These are phyloP conservation scores for Yarrowia hollandica DNA, from an alignment of 805 yeast genomes.

Conservation along the genomic window DNA sequence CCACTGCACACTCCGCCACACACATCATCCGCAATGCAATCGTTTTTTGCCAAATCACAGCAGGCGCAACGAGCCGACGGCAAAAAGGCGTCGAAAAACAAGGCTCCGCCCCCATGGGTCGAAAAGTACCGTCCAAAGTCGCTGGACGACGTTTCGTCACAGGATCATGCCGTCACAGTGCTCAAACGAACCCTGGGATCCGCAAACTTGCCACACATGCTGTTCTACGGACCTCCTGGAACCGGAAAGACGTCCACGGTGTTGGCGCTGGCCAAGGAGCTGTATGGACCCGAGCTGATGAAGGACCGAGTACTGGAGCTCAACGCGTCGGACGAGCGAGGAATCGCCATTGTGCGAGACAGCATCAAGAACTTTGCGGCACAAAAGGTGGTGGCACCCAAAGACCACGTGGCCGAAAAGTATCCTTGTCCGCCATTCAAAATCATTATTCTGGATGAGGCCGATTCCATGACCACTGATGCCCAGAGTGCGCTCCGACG, in stretches of 20 bases:
- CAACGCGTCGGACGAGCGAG: slow-evolving; percentile 97
- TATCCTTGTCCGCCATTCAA: slow-evolving; percentile 98
- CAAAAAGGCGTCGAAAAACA: slow-evolving; percentile 7
- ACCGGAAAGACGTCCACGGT: slow-evolving; percentile 91
- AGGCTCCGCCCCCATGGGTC: slow-evolving; percentile 27
- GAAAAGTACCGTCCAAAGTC: slow-evolving; percentile 66
- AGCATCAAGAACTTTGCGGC: slow-evolving; percentile 95
- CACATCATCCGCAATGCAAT: neutral
- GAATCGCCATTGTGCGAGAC: slow-evolving; percentile 96
- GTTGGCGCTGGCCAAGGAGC: slow-evolving; percentile 80
- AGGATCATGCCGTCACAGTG: slow-evolving; percentile 83
- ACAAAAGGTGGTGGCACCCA: slow-evolving; percentile 76
- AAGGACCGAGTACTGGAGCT: slow-evolving; percentile 89
- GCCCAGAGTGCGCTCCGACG: slow-evolving; percentile 96
- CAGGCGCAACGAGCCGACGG: slow-evolving; percentile 15
- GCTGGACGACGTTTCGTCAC: slow-evolving; percentile 86
- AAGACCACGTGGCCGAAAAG: slow-evolving; percentile 60
- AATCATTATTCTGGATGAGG: slow-evolving; percentile 87
- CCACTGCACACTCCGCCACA: neutral
- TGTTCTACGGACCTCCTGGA: slow-evolving; percentile 95
- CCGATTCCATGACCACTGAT: slow-evolving; percentile 84
- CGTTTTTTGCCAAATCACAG: slow-evolving; percentile 20
- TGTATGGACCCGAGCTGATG: slow-evolving; percentile 75
- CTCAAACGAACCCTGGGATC: slow-evolving; percentile 74
- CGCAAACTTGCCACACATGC: slow-evolving; percentile 67